phyloP scores from a whole-genome alignment of 139 green algal species.

The Dunaliella primolecta region DNA sequence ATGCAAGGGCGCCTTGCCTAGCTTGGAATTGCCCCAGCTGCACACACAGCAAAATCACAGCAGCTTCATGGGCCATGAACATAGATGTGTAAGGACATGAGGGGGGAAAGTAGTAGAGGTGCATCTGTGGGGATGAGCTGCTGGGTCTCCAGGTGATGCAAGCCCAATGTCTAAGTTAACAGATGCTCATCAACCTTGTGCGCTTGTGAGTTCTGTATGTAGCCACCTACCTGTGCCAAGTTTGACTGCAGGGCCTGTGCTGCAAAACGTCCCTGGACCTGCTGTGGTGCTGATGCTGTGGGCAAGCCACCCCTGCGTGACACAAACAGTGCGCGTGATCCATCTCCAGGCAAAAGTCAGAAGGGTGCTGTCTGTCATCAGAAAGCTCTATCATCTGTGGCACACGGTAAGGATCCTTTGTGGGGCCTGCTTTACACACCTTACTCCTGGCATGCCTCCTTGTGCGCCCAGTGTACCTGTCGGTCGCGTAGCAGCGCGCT shows the following conservation, averaged over 20 bases:
- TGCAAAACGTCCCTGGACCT: conserved; percentile 29
- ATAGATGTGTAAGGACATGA: no score
- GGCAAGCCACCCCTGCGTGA: conserved; percentile 17
- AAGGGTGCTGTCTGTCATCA: no score
- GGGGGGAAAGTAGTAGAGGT: no score
- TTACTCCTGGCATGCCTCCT: conserved; percentile 23
- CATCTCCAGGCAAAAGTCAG: no score
- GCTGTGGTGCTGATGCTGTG: conserved; percentile 16
- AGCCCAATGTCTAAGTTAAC: no score
- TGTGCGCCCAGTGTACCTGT: neutral
- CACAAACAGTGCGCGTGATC: neutral
- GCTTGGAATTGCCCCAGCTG: conserved; percentile 4
- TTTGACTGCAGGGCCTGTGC: conserved; percentile 30
- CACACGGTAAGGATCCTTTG: no score
- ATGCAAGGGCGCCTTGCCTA: neutral
- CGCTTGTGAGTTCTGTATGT: no score
- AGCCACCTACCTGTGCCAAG: conserved; percentile 14
- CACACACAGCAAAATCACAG: conserved; percentile 1
- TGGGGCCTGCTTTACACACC: no score
- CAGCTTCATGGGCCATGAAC: neutral
- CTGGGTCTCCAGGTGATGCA: no score
- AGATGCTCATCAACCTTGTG: no score
- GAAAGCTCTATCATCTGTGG: no score
- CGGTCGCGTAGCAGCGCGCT: neutral
- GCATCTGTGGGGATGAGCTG: no score